Evolutionary conservation across 2,329 filamentous ascomycete genomes (phyloP), one percentile per base, ranked within the genome.

Genomic region (Teratosphaeria pseudoeucalypti): DNA sequence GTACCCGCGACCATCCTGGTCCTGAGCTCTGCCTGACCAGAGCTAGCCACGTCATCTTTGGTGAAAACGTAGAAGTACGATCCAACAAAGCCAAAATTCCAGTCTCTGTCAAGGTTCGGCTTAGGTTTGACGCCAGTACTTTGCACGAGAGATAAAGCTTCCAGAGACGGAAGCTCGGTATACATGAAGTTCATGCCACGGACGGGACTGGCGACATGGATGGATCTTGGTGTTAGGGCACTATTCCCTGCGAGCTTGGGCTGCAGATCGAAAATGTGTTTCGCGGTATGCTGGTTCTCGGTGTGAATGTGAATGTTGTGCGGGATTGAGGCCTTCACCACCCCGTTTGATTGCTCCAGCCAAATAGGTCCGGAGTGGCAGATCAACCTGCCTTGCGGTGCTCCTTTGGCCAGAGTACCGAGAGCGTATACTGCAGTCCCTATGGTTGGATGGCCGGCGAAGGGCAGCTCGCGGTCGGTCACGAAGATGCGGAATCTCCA

Each of bases 181-280:
- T 89, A 79, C n/a, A 84, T 73, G 71, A 90, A 91, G 0, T 82
- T 83, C 85, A 92, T 87, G 55, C 88, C 89, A 53, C 83, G 83
- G 39, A 90, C 87, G 54, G 91, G 76, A 52, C 74, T 77, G 11
- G 78, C 74, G 12, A 77, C 64, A 14, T 63, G 69, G 57, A 64
- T 58, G 6, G 52, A 61, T 53, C 65, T 57, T 39, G 34, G 34
- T 16, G 34, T 19, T 1, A 32, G 34, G 10, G 27, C 53, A 10
- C 58, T 61, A 37, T 55, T 26, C 2, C 55, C 39, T 3, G 49
- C 34, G 49, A 79, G 65, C 14, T 56, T 61, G 12, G 74, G 71
- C 61, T 78, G 76, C 26, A 75, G 57, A 26, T 66, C 62, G 54
- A 73, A 70, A n/a, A 73, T 61, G 47, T 69, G 66, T 34, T 71